phyloP scores from a whole-genome alignment of 805 yeast genomes.

The Candida arabinofermentans region DNA sequence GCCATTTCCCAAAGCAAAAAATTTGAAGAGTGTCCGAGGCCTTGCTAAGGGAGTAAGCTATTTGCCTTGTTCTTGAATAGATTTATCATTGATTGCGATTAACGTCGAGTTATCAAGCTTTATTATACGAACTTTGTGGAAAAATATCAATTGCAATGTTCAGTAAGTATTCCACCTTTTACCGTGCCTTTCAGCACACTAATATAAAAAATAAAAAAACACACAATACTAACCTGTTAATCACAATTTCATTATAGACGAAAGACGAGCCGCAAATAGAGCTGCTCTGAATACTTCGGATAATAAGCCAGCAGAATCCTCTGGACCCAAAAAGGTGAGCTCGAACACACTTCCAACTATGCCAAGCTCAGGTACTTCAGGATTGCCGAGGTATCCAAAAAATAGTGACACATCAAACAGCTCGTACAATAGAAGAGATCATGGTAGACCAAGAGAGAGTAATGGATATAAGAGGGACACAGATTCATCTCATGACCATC shows the following conservation, averaged over 20 bases:
- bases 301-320: background rate
- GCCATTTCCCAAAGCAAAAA: no score
- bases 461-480: background rate
- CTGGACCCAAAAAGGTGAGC: background rate
- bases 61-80: no score
- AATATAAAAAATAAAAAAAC: no score
- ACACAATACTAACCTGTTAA: constrained; percentile 4
- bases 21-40: no score
- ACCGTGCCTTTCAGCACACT: no score
- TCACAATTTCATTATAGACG: constrained; percentile 10
- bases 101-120: no score
- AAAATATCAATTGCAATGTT: background rate
- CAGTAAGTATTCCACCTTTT: background rate
- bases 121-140: no score
- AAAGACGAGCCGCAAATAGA: constrained; percentile 23
- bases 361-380: background rate
- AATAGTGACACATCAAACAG: no score
- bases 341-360: background rate
- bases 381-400: no score
- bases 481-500: background rate
- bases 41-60: no score
- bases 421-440: background rate
- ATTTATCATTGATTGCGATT: no score
- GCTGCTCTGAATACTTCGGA: constrained; percentile 8
- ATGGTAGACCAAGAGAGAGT: background rate